Base-by-base conservation (phyloP, 1,284 basidiomycete species). In the Porodaedalea pini region DNA sequence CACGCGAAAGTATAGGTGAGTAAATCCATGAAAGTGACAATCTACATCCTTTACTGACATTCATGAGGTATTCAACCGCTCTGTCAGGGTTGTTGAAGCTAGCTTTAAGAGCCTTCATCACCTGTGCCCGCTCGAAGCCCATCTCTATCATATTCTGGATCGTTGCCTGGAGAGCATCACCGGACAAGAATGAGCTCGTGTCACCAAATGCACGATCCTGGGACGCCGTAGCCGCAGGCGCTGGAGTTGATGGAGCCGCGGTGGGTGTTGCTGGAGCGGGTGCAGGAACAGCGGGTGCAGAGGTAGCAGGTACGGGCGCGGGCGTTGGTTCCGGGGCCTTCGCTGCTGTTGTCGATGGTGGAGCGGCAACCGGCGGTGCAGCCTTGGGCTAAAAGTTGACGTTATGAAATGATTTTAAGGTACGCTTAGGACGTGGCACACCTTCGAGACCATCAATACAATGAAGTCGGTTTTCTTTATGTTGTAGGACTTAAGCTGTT, bases 391-490 rank as follows among this genome's bases (percentile, higher is more conserved):
- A 61, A 41, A 36, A 41, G 21, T 25, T 44, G 11, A n/a, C 54
- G 36, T 15, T 15, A 48, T 36, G 32, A 39, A 31, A 57, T 40
- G 31, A 54, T 4, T 54, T 36, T 47, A 36, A 56, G 41, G 25
- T 15, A 27, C 31, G 44, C 51, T 53, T 48, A 40, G 8, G 4
- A 41, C 41, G 45, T 10, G 23, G 68, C 75, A 60, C 63, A 94
- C 94, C 85, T 98, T 99, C 55, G 93, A 86, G 45, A 98, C 92
- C 96, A 99, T 99, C 48, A 99, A 83, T 17, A 99, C 97, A 59
- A 99, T 78, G 77, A 99, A 99, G 71, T 98, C 96, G 78, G 98
- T 99, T 75, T 99, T 96, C 76, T 98, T 96, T 78, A 99, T 92
- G 60, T 90, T 87, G 69, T 90, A 92, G 57, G 88, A 88, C 63